A percentile compares a stretch with the other conserved stretches of the same genome.
Evolutionary conservation across 345 rosid species (phyloP).

Genomic region (Camelina sativa): DNA sequence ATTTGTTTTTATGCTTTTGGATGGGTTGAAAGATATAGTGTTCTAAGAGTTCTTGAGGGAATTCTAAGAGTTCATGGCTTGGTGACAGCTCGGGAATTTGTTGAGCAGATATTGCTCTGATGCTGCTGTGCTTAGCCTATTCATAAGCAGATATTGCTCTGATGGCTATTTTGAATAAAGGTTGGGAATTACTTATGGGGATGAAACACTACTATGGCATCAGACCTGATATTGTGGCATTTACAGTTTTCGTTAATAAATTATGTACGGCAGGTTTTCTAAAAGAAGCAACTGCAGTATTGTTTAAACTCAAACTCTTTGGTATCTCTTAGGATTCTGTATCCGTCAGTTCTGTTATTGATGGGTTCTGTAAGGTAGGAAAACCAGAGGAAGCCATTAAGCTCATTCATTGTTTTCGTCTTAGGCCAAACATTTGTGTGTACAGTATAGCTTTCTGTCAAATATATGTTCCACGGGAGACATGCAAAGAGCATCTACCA

Average conservation of each 20-base stretch:
- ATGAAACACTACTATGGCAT: slow-evolving; percentile 53
- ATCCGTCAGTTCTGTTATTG: slow-evolving; percentile 50
- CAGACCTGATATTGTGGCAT: slow-evolving; percentile 53
- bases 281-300: slow-evolving; percentile 50
- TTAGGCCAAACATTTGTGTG: slow-evolving; percentile 53
- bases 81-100: slow-evolving; percentile 50
- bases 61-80: slow-evolving; percentile 37
- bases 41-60: no score
- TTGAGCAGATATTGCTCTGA: slow-evolving; percentile 51
- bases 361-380: slow-evolving; percentile 53
- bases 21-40: no score
- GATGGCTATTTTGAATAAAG: slow-evolving; percentile 49
- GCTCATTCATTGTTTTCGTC: slow-evolving; percentile 45
- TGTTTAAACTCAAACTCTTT: slow-evolving; percentile 50
- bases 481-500: slow-evolving; percentile 50
- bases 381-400: slow-evolving; percentile 50
- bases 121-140: slow-evolving; percentile 48
- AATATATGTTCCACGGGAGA: slow-evolving; percentile 47
- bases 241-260: slow-evolving; percentile 47
- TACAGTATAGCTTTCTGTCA: slow-evolving; percentile 57
- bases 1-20: no score
- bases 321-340: slow-evolving; percentile 55
- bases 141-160: slow-evolving; percentile 46
- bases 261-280: slow-evolving; percentile 51
- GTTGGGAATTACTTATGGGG: slow-evolving; percentile 49